Conservation (phyloP, 441 rosid genomes). For the Adansonia gregorii region DNA sequence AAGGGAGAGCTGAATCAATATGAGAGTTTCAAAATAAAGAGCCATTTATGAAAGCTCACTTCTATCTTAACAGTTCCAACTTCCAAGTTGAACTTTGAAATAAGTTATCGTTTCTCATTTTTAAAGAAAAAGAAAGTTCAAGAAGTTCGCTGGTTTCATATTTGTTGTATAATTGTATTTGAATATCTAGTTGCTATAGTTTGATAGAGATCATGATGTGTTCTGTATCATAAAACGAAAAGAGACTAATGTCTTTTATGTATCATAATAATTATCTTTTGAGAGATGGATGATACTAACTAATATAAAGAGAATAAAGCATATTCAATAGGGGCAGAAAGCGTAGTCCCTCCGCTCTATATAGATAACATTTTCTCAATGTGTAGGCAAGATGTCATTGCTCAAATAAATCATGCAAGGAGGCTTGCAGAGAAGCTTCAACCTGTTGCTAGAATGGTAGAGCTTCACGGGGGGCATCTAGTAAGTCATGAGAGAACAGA, state of each 20-base stretch:
- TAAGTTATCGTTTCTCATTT: background rate
- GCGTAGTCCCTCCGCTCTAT: no score
- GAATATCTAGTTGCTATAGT: background rate
- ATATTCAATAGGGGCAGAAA: no score
- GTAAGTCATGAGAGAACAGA: constrained; percentile 89
- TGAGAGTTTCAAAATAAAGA: background rate
- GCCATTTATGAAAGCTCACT: background rate
- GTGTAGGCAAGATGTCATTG: constrained; percentile 85
- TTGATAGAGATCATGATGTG: background rate
- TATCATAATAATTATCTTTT: background rate
- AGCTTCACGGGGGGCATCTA: constrained; percentile 97
- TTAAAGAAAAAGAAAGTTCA: background rate
- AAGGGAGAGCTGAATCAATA: background rate
- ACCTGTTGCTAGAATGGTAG: constrained; percentile 89
- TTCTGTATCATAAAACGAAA: background rate
- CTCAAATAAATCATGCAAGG: constrained; percentile 81
- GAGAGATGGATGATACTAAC: constrained; percentile 23
- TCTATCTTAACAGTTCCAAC: constrained; percentile 3
- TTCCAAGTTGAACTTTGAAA: constrained; percentile 7
- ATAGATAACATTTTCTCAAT: constrained; percentile 20
- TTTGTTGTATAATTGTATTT: background rate
- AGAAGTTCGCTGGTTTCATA: background rate
- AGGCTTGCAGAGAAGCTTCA: constrained; percentile 81
- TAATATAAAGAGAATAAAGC: background rate
- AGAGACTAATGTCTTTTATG: background rate